Conservation (phyloP, 2,329 filamentous ascomycete species). For the Aureobasidium melanogenum region DNA sequence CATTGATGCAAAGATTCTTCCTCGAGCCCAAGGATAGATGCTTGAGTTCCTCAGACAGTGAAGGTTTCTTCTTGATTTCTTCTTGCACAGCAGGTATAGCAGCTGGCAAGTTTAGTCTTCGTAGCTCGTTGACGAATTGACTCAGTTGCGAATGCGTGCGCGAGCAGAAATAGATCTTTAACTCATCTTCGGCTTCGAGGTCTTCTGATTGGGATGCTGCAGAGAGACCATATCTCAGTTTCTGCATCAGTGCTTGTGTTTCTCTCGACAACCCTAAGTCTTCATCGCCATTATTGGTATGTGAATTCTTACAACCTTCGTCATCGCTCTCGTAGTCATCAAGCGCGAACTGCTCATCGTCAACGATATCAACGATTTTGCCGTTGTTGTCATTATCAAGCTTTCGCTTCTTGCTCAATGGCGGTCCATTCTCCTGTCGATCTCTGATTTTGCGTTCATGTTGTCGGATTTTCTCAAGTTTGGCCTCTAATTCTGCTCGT, state of each 20-base stretch:
- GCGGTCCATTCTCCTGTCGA: constrained; percentile 40
- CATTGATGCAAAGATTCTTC: constrained; percentile 85
- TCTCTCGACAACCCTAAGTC: constrained; percentile 57
- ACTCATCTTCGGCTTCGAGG: constrained; percentile 51
- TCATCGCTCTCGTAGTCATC: constrained; percentile 63
- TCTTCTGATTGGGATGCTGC: constrained; percentile 32
- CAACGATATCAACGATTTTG: constrained; percentile 16
- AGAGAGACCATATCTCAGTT: constrained; percentile 28
- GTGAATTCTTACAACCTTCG: constrained; percentile 31
- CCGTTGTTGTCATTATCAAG: constrained; percentile 18
- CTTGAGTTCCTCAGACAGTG: constrained; percentile 56
- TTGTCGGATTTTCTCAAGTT: constrained; percentile 53
- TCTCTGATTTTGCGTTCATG: constrained; percentile 54
- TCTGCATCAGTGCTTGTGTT: constrained; percentile 64
- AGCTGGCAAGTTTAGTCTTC: constrained; percentile 66
- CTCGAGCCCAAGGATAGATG: constrained; percentile 77
- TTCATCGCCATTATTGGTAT: constrained; percentile 13
- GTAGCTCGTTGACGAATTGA: constrained; percentile 77
- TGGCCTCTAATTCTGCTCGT: constrained; percentile 66
- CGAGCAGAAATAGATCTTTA: constrained; percentile 88
- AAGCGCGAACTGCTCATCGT: constrained; percentile 64
- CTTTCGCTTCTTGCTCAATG: constrained; percentile 38
- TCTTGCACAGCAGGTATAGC: constrained; percentile 40
- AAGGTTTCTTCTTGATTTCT: constrained; percentile 12
- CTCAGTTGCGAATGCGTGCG: constrained; percentile 86